phyloP scores from a whole-genome alignment of 495 filamentous ascomycete genomes.

The Cercophora sp. region DNA sequence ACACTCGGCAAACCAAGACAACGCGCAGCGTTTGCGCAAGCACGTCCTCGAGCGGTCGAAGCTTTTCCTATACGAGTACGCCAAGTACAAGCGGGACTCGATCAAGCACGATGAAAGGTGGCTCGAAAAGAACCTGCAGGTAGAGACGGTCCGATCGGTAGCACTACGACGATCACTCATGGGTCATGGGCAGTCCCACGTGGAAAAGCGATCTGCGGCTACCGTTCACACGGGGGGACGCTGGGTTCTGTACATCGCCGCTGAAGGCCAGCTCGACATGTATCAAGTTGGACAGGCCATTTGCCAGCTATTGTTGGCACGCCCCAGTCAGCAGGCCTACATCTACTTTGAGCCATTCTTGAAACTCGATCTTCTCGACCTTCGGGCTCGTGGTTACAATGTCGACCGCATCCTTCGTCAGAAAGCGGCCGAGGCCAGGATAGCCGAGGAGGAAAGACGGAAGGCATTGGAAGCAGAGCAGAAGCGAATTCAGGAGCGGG shows the following conservation, averaged over 20 bases:
- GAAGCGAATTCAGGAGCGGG: slow-evolving; percentile 55
- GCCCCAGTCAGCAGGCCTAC: slow-evolving; percentile 80
- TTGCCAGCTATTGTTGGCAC: slow-evolving; percentile 68
- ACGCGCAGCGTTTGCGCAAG: slow-evolving; percentile 59
- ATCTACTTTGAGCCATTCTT: slow-evolving; percentile 85
- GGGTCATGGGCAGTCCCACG: slow-evolving; percentile 60
- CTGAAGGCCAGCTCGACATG: slow-evolving; percentile 60
- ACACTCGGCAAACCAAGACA: slow-evolving; percentile 43
- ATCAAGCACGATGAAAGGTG: slow-evolving; percentile 82
- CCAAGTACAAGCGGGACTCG: slow-evolving; percentile 54
- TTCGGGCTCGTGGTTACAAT: slow-evolving; percentile 85
- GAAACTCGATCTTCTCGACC: slow-evolving; percentile 65
- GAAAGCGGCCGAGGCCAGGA: slow-evolving; percentile 76
- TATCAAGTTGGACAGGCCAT: slow-evolving; percentile 87
- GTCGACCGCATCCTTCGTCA: slow-evolving; percentile 85
- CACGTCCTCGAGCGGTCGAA: slow-evolving; percentile 80
- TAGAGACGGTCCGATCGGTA: slow-evolving; percentile 72
- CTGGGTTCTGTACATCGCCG: slow-evolving; percentile 48
- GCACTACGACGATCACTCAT: slow-evolving; percentile 68
- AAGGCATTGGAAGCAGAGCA: slow-evolving; percentile 75
- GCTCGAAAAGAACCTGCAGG: slow-evolving; percentile 79
- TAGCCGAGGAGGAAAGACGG: slow-evolving; percentile 76
- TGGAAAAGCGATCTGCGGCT: slow-evolving; percentile 65
- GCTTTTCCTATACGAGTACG: slow-evolving; percentile 75
- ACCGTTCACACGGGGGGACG: slow-evolving; percentile 27